Evolutionary conservation across 176 grass and related monocot species (phyloP).

Genomic region (Ensete glaucum): DNA sequence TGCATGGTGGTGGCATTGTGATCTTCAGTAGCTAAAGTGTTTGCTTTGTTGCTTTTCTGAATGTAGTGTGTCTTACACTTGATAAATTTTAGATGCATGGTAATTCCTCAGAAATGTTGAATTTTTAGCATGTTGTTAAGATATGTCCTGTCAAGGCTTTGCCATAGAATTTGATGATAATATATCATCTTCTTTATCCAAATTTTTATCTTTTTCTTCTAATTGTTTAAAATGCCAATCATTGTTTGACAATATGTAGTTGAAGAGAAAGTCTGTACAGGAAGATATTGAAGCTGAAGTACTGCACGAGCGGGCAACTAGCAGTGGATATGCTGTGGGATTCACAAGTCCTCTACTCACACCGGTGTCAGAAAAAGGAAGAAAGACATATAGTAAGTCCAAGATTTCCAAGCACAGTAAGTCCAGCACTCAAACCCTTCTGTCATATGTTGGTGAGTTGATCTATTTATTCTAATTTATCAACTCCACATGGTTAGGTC

Average conservation of each 20-base stretch:
- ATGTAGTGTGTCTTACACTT: too few species aligned
- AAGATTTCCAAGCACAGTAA: slow-evolving; percentile 49
- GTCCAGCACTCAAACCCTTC: slow-evolving; percentile 31
- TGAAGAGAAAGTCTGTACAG: slow-evolving; percentile 49
- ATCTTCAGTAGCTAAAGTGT: too few species aligned
- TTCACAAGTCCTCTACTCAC: slow-evolving; percentile 41
- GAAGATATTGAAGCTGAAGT: slow-evolving; percentile 38
- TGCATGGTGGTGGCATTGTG: too few species aligned
- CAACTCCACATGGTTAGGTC: background rate
- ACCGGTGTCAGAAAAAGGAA: slow-evolving; percentile 44
- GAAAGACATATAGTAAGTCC: slow-evolving; percentile 30
- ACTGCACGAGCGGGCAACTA: slow-evolving; percentile 36
- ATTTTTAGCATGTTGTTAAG: background rate
- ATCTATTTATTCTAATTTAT: slow-evolving; percentile 21
- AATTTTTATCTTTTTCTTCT: background rate
- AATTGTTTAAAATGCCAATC: background rate
- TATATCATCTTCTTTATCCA: background rate
- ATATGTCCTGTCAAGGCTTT: background rate
- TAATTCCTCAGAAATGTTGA: background rate
- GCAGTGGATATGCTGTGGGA: slow-evolving; percentile 41
- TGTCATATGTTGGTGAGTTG: slow-evolving; percentile 63
- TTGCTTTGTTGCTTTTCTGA: too few species aligned
- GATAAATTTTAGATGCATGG: too few species aligned
- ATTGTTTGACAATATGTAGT: slow-evolving; percentile 23
- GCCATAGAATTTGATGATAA: background rate